Conservation (phyloP, 208 protist genomes). For the Crithidia expoeki region DNA sequence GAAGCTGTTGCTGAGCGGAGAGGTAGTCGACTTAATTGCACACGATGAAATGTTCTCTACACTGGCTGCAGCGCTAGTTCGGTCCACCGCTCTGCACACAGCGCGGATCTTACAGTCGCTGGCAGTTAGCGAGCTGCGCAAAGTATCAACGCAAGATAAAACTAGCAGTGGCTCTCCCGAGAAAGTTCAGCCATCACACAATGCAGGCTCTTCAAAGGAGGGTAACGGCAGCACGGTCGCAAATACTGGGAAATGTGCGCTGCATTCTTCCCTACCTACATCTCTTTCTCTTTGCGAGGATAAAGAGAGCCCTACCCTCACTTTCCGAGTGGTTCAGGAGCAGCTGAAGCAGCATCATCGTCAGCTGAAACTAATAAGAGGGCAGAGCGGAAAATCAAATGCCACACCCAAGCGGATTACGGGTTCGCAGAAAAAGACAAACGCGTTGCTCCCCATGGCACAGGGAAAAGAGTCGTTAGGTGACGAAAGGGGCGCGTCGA, state of each 20-base stretch:
- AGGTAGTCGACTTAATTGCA: neutral
- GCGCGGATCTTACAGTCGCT: constrained; percentile 15
- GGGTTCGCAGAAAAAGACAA: neutral
- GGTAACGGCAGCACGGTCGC: too few relatives aligned
- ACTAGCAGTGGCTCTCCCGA: neutral
- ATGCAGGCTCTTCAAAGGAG: too few relatives aligned
- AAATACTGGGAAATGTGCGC: neutral
- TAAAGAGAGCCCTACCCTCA: neutral
- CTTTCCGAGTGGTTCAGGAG: constrained; percentile 23
- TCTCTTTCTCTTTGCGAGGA: too few relatives aligned
- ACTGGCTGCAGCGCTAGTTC: constrained; percentile 18
- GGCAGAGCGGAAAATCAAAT: neutral
- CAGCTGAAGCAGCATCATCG: constrained; percentile 12
- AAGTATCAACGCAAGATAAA: neutral
- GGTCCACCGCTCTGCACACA: constrained; percentile 17
- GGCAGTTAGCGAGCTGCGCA: neutral
- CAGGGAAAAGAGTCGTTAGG: too few relatives aligned
- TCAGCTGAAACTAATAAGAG: neutral
- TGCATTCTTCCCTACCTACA: neutral
- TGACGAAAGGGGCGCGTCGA: too few relatives aligned
- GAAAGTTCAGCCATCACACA: too few relatives aligned
- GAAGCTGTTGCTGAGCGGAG: neutral
- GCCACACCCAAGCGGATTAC: neutral
- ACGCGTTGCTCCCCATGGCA: too few relatives aligned
- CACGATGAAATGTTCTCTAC: neutral